phyloP scores from a whole-genome alignment of 108 stramenopile genomes.

The Craspedostauros australis region DNA sequence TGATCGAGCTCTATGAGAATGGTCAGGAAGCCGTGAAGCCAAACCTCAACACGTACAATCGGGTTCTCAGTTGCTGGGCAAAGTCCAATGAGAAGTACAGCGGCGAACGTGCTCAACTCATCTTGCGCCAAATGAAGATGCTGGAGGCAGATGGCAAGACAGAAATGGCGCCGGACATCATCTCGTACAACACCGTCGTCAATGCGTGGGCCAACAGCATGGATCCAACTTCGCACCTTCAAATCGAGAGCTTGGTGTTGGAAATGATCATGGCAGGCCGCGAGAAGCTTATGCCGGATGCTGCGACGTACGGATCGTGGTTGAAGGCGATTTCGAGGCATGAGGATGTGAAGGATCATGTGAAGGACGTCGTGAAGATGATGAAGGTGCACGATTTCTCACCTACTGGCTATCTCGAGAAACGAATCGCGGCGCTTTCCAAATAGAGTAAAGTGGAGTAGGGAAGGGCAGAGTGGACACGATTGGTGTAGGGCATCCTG shows the following conservation, averaged over 20 bases:
- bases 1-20: constrained; percentile 17
- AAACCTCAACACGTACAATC: constrained; percentile 26
- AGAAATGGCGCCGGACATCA: constrained; percentile 11
- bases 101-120: constrained; percentile 20
- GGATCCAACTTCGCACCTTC: constrained; percentile 16
- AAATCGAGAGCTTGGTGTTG: constrained; percentile 23
- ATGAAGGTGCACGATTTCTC: constrained; percentile 32
- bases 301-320: constrained; percentile 42
- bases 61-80: constrained; percentile 27
- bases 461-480: too few species aligned
- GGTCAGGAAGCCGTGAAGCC: constrained; percentile 28
- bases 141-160: constrained; percentile 1
- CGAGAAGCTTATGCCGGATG: constrained; percentile 24
- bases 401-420: constrained; percentile 16
- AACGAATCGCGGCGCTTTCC: too few species aligned
- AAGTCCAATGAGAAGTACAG: constrained; percentile 12
- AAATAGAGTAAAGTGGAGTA: too few species aligned
- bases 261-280: constrained; percentile 25
- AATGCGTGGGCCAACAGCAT: constrained; percentile 30
- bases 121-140: constrained; percentile 27
- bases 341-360: constrained; percentile 7
- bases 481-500: too few species aligned
- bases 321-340: constrained; percentile 42
- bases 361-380: constrained; percentile 19
- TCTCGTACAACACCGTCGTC: constrained; percentile 23